phyloP scores from a whole-genome alignment of 768 basidiomycete genomes.

The Pleurotus platypus region DNA sequence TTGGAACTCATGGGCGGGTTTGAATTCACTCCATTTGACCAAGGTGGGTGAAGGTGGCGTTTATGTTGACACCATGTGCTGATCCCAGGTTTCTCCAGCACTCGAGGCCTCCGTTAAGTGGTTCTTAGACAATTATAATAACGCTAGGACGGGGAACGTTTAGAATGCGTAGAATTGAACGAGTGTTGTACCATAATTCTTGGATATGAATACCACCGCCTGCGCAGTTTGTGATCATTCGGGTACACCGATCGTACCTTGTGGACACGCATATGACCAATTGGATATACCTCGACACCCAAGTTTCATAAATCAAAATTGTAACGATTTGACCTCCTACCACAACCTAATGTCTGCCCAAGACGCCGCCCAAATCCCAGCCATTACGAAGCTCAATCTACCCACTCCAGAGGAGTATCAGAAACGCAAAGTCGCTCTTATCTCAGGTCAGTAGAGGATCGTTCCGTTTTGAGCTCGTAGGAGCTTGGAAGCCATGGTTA shows the following conservation, averaged over 20 bases:
- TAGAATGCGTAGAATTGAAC: background rate
- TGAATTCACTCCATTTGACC: constrained; percentile 87
- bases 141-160: constrained; percentile 51
- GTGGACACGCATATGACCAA: too few relatives aligned
- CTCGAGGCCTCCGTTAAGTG: constrained; percentile 77
- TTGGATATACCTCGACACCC: too few relatives aligned
- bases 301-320: too few relatives aligned
- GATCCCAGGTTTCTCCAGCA: constrained; percentile 36
- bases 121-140: constrained; percentile 82
- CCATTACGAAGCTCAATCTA: constrained; percentile 52
- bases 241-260: too few relatives aligned
- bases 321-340: too few relatives aligned
- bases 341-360: constrained; percentile 36
- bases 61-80: too few relatives aligned
- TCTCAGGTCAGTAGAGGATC: constrained; percentile 61
- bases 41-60: constrained; percentile 42
- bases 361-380: constrained; percentile 26
- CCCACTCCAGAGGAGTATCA: constrained; percentile 80
- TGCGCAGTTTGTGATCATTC: too few relatives aligned
- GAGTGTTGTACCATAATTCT: too few relatives aligned
- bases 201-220: too few relatives aligned
- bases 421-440: constrained; percentile 89
- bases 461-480: background rate
- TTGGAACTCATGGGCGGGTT: constrained; percentile 74
- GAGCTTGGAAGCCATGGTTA: constrained; percentile 9